Evolutionary conservation across 768 basidiomycete genomes (phyloP), one percentile per base, ranked within the genome.

Genomic region (Pleurotus eryngii): DNA sequence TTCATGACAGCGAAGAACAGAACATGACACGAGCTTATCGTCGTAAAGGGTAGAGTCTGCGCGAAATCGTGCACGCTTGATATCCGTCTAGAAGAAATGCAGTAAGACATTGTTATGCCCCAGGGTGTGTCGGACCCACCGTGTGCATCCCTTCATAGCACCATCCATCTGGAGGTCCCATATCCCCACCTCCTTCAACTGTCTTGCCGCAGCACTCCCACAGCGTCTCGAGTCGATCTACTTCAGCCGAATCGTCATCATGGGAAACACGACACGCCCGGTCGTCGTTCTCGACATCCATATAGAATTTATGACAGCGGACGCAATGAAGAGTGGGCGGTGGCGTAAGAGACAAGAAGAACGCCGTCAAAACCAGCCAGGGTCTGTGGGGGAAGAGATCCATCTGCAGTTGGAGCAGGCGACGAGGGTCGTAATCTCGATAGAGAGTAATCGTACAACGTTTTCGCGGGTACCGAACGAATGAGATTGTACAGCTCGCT

Each of bases 71-170:
- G 90, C 90, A 46, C 90, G 87, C 70, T 82, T 91, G 39, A 70
- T 55, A 63, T 92, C 90, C 1, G 81, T 86, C 89, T 91, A 59
- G 30, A 35, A 35, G 30, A 35, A 9, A 35, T 35, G 30, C 8
- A 35, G 30, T 35, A 9, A 35, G 30, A 35, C 30, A 35, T 35
- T 35, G 30, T 11, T 35, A 35, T 35, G 11, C 30, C 30, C 11
- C 30, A 35, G 30, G 30, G 30, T 6, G 18, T 46, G 59, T 17
- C 30, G 48, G 18, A 79, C 83, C 59, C 50, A 86, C 85, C 6
- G 90, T 91, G 67, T 92, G 90, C 68, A 79, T 81, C 3, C 90
- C 90, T 67, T 92, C 89, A 63, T 90, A 92, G 64, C 90, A 92
- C 89, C 89, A 92, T 1, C 90, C 90, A 65, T 90, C 88, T 1